phyloP scores from a whole-genome alignment of 306 rosid species.

The Trifolium repens region DNA sequence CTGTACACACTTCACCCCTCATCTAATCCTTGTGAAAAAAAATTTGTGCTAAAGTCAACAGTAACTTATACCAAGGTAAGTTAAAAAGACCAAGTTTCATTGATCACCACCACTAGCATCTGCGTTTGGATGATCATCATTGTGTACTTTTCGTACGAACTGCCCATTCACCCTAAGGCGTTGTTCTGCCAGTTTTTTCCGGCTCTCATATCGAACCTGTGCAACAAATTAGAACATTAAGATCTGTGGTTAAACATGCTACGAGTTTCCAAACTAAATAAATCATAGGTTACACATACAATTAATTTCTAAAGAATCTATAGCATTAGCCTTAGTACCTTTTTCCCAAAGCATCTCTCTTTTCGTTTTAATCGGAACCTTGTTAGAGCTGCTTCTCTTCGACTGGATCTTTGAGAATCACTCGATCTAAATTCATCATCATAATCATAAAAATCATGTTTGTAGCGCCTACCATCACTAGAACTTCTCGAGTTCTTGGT shows the following conservation, averaged over 20 bases:
- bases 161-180: constrained; percentile 77
- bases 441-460: constrained; percentile 16
- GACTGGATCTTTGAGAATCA: constrained; percentile 53
- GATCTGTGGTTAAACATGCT: neutral
- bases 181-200: constrained; percentile 73
- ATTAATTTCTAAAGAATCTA: neutral
- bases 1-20: constrained; percentile 18
- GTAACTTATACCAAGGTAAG: constrained; percentile 17
- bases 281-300: neutral
- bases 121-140: constrained; percentile 38
- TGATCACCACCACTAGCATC: constrained; percentile 42
- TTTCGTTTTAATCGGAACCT: constrained; percentile 74
- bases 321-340: constrained; percentile 51
- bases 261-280: constrained; percentile 20
- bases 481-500: constrained; percentile 44
- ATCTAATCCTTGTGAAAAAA: constrained; percentile 8
- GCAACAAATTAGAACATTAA: neutral
- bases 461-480: constrained; percentile 35
- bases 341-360: constrained; percentile 72
- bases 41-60: neutral
- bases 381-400: constrained; percentile 75
- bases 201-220: constrained; percentile 71
- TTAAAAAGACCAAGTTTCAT: constrained; percentile 35
- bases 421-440: constrained; percentile 43
- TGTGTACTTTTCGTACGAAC: constrained; percentile 53